A percentile compares a stretch with the other conserved stretches of the same genome.
Conservation (phyloP, 2,329 filamentous ascomycete species). For the Davidsoniella neocaledoniae region DNA sequence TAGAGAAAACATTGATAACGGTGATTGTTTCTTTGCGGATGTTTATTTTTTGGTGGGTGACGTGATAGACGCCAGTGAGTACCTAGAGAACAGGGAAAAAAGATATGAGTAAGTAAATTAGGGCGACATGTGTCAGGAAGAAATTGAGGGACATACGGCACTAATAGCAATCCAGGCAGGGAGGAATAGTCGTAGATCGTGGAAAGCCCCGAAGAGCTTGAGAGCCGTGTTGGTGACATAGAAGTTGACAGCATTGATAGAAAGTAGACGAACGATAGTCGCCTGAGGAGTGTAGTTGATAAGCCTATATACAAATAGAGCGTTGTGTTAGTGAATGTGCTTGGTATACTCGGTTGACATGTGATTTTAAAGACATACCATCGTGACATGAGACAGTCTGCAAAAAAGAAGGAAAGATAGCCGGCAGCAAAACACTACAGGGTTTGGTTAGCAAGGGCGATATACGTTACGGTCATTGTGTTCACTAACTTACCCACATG, state of each 20-base stretch:
- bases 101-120: neutral
- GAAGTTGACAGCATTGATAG: conserved; percentile 56
- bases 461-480: neutral
- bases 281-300: conserved; percentile 70
- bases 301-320: conserved; percentile 37
- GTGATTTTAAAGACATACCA: conserved; percentile 34
- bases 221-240: conserved; percentile 60
- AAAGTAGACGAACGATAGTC: conserved; percentile 62
- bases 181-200: conserved; percentile 52
- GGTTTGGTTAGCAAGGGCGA: neutral
- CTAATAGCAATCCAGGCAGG: conserved; percentile 67
- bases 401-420: conserved; percentile 69
- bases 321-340: neutral
- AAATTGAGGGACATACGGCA: conserved; percentile 32
- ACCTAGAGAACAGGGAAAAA: conserved; percentile 29
- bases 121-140: neutral
- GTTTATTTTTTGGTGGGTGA: conserved; percentile 61
- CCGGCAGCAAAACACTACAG: conserved; percentile 55
- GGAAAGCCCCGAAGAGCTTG: conserved; percentile 50
- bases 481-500: conserved; percentile 44
- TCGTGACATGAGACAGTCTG: conserved; percentile 69
- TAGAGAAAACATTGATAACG: conserved; percentile 60
- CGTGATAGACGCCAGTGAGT: conserved; percentile 57
- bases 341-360: neutral
- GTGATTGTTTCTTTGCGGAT: conserved; percentile 65